Evolutionary conservation across 2,329 filamentous ascomycete genomes (phyloP).

Genomic region (Rosellinia necatrix): DNA sequence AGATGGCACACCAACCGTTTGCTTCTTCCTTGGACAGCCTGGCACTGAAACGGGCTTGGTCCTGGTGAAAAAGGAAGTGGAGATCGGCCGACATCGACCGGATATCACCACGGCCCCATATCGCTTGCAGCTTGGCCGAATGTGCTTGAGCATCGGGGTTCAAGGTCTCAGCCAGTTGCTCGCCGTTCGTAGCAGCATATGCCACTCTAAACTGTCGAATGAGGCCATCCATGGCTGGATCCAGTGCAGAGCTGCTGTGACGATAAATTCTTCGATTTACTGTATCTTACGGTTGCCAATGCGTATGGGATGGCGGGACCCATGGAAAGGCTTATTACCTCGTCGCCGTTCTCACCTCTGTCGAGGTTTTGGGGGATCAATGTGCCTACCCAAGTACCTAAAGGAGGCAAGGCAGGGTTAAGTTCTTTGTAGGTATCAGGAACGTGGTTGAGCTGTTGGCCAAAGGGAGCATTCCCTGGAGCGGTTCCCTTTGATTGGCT

Average conservation of each 20-base stretch:
- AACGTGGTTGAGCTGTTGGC: no score
- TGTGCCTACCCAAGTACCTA: no score
- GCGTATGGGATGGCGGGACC: background rate
- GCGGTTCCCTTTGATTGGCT: constrained; percentile 28
- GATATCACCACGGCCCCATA: constrained; percentile 73
- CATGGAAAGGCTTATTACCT: background rate
- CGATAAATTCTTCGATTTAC: background rate
- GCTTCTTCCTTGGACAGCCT: constrained; percentile 69
- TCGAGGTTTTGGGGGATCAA: background rate
- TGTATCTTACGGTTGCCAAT: background rate
- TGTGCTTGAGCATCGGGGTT: constrained; percentile 70
- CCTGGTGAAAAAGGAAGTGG: constrained; percentile 71
- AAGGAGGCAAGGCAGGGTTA: no score
- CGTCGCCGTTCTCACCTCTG: constrained; percentile 4
- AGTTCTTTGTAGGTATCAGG: no score
- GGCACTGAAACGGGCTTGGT: constrained; percentile 55
- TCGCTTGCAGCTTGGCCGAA: constrained; percentile 67
- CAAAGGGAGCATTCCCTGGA: constrained; percentile 24
- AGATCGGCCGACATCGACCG: constrained; percentile 71
- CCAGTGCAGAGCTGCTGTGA: background rate
- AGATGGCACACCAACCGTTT: constrained; percentile 86
- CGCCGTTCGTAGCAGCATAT: constrained; percentile 68
- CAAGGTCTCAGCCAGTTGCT: constrained; percentile 74
- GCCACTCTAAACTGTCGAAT: constrained; percentile 76
- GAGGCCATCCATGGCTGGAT: constrained; percentile 64